Base-by-base conservation (phyloP, 1,284 basidiomycete genomes). In the Gomphus bonarii region DNA sequence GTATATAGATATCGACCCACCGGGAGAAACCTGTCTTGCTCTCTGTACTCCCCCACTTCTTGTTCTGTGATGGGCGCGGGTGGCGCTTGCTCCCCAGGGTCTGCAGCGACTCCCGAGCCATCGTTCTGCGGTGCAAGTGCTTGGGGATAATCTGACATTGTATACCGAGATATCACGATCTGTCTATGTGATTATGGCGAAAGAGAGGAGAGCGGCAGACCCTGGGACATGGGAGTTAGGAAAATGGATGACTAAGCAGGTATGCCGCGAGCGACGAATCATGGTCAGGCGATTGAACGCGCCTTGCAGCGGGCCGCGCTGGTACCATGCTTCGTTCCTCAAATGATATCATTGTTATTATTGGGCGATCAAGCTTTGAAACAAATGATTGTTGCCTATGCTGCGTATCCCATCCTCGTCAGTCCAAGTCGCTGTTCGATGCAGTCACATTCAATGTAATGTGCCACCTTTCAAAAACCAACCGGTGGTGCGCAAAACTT, bases 11-110 rank as follows among this genome's bases (percentile, higher is more conserved):
- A 38, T 16, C 9, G 20, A 31, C 55, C 6, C 40, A 94, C 91
- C 11, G 92, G 92, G 12, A 95, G 77, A 71, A 88, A 94, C 46
- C 91, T 80, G 72, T 95, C 92, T 69, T 95, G 91, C 68, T 95
- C 91, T 64, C 89, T 79, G 68, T 91, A 95, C 67, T 93, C 90
- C 54, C 91, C 91, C 43, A 95, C 84, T 68, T 95, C 91, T 63
- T 90, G 84, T 61, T 95, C 91, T 3, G 90, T 94, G 65, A 95
- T 93, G 36, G 84, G 83, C 43, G 76, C 74, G 7, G 82, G 76
- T 9, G 80, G 73, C 16, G 79, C 65, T 30, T 82, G 79, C 50
- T 74, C 68, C 2, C 70, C 65, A 3, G 68, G 64, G 55, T 79
- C 72, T 57, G 74, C 65, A 20, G 68, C 62, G 1, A 68, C 63